Evolutionary conservation across 1,139 yeast species (phyloP).

Genomic region (Blastobotrys malaysiensis): DNA sequence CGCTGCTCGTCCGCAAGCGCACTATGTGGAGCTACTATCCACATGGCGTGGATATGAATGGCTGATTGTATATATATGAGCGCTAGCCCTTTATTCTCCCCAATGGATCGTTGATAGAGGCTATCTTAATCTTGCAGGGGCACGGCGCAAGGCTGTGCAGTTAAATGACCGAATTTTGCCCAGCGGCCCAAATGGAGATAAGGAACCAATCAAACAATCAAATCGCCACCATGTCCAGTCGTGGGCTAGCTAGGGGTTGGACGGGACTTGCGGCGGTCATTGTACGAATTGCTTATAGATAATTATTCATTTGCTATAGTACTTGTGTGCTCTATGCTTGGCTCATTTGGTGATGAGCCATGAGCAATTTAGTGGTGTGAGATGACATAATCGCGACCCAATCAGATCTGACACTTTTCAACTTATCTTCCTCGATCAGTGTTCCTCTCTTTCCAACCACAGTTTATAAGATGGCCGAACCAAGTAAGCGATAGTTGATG

Average conservation of each 20-base stretch:
- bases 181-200: not conserved
- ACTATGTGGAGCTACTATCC: slow-evolving; percentile 1
- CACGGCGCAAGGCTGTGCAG: not conserved
- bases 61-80: not conserved
- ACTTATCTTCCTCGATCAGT: not conserved
- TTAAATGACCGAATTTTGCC: not conserved
- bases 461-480: slow-evolving; percentile 1
- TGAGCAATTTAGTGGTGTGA: not conserved
- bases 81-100: too few species aligned
- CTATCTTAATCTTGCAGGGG: not conserved
- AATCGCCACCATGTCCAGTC: not conserved
- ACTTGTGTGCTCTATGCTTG: too few species aligned
- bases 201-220: not conserved
- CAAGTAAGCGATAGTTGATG: not conserved
- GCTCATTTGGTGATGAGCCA: too few species aligned
- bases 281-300: too few species aligned
- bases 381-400: not conserved
- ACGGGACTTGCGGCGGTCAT: too few species aligned
- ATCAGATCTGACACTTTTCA: not conserved
- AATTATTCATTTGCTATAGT: too few species aligned
- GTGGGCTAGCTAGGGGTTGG: not conserved
- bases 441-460: not conserved
- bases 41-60: not conserved
- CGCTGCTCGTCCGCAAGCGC: slow-evolving; percentile 12
- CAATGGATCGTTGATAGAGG: too few species aligned